Evolutionary conservation across 441 rosid genomes (phyloP).

Genomic region (Gossypium gossypioides): DNA sequence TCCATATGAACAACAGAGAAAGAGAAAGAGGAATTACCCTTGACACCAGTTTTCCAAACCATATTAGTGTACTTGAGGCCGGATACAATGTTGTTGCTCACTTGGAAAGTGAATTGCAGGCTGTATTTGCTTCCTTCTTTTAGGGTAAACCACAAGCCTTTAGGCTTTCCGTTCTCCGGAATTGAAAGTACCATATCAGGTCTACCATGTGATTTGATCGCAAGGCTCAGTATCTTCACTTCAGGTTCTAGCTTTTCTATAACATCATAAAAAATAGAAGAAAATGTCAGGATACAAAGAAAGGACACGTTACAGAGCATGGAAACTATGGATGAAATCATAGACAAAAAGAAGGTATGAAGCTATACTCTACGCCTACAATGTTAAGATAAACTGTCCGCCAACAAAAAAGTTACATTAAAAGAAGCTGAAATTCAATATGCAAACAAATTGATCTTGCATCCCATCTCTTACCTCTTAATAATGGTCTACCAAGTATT

Average conservation of each 20-base stretch:
- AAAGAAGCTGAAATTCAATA: neutral
- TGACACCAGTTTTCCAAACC: constrained; percentile 49
- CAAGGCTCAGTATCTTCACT: constrained; percentile 39
- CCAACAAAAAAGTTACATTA: neutral
- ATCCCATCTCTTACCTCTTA: neutral
- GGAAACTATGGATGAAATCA: neutral
- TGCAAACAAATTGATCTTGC: neutral
- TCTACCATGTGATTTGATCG: constrained; percentile 37
- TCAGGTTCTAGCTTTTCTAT: constrained; percentile 40
- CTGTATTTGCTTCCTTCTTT: constrained; percentile 42
- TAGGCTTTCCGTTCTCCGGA: constrained; percentile 36
- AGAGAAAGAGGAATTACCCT: constrained; percentile 25
- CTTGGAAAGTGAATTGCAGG: constrained; percentile 39
- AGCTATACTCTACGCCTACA: neutral
- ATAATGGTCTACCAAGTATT: neutral
- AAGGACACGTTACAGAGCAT: neutral
- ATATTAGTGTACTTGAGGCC: constrained; percentile 43
- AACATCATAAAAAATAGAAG: constrained; percentile 10
- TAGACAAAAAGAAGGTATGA: neutral
- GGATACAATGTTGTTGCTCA: constrained; percentile 40
- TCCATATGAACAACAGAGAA: neutral
- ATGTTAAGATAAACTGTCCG: neutral
- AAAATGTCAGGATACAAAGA: constrained; percentile 13
- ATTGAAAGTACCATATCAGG: constrained; percentile 33
- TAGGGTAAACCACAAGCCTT: constrained; percentile 44